A percentile compares a stretch with the other conserved stretches of the same genome.
Evolutionary conservation across 805 yeast genomes (phyloP).

Genomic region (Candida xyloterini): DNA sequence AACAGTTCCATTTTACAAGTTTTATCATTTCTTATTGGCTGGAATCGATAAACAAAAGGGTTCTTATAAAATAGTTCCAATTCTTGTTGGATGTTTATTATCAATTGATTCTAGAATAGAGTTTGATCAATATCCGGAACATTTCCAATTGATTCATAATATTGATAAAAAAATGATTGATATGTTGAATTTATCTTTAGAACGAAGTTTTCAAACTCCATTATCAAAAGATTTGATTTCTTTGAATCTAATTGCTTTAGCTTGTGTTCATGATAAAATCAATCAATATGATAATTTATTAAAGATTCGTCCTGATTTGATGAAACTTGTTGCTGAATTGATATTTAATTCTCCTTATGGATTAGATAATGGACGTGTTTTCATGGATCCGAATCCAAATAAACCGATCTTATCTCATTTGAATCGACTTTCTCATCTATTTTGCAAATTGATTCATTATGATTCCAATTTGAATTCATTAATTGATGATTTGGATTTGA

Average conservation of each 20-base stretch:
- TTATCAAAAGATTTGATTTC: constrained; percentile 14
- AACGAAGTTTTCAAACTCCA: constrained; percentile 2
- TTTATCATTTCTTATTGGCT: constrained; percentile 37
- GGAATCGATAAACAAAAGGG: constrained; percentile 32
- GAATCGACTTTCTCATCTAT: constrained; percentile 45
- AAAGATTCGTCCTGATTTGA: constrained; percentile 15
- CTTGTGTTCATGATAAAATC: constrained; percentile 17
- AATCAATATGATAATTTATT: constrained; percentile 10
- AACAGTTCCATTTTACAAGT: constrained; percentile 41
- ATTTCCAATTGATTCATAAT: constrained; percentile 22
- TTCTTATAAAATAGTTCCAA: constrained; percentile 47
- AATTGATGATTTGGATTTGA: constrained; percentile 22
- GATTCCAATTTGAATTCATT: constrained; percentile 15
- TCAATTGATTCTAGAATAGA: constrained; percentile 30
- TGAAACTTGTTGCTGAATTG: constrained; percentile 16
- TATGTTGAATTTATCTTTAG: constrained; percentile 15
- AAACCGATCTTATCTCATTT: constrained; percentile 47
- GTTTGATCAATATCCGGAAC: constrained; percentile 27
- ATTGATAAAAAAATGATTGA: constrained; percentile 17
- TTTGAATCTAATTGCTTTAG: constrained; percentile 17
- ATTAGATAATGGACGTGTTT: constrained; percentile 17
- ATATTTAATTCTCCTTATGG: constrained; percentile 25
- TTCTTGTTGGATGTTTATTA: constrained; percentile 43
- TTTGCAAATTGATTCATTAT: constrained; percentile 17
- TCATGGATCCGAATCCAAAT: constrained; percentile 1